Base-by-base conservation (phyloP, 768 basidiomycete genomes). In the Tulasnella sp. region DNA sequence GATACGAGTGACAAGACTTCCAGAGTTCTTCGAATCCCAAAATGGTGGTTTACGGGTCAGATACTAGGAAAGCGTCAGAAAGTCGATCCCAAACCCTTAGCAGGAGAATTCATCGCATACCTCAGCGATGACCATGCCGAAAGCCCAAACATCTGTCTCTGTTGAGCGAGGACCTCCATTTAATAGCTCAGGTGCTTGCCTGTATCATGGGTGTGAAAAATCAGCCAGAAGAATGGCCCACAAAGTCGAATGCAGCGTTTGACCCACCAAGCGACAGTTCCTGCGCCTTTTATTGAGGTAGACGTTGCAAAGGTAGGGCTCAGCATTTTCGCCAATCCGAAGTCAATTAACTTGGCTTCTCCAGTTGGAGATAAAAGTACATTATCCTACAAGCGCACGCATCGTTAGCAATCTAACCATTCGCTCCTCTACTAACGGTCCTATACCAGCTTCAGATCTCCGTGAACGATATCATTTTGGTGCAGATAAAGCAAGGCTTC, bases 381-480 rank as follows among this genome's bases (percentile, higher is more conserved):
- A 37, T 78, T 78, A 28, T 78, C 77, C 77, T 78, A 54, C 16
- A 75, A 75, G 42, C 12, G 14, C 31, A n/a, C 1, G 8, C 2
- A n/a, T 9, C 5, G 24, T 60, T n/a, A 60, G 24, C 28, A 24
- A 60, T 31, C 24, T 24, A 31, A 2, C 22, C 22, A n/a, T 2
- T 60, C 18, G 28, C 6, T 60, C 3, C 9, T 60, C 58, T 6
- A 22, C 9, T 22, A 41, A 74, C 9, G n/a, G n/a, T n/a, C n/a
- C n/a, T n/a, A 48, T 58, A 79, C 78, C 24, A 75, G 40, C 54
- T 79, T 79, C 64, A 79, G 44, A 28, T 79, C 78, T 20, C 78
- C 78, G 31, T 79, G 78, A 28, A 72, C 40, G 34, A 72, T 20
- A 20, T 37, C 69, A 37, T 44, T 42, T 31, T 37, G 24, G 40